phyloP scores from a whole-genome alignment of 2,329 filamentous ascomycete species.

The Kalaharituber pfeilii region DNA sequence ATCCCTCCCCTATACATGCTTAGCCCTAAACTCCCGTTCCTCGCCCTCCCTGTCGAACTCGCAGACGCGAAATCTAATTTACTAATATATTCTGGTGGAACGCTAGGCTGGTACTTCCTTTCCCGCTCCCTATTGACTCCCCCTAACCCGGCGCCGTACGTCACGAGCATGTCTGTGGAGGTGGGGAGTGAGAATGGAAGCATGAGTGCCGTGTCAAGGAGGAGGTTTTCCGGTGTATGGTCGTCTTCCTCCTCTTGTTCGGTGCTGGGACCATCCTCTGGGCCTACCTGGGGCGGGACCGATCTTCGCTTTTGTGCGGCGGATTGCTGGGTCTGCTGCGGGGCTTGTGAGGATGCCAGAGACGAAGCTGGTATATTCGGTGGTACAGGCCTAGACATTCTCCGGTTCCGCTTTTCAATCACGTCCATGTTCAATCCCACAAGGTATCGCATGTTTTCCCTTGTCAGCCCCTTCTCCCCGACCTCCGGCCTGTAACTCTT shows the following conservation, averaged over 20 bases:
- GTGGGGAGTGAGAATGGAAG: slow-evolving; percentile 90
- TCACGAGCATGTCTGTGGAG: slow-evolving; percentile 91
- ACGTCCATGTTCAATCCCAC: slow-evolving; percentile 37
- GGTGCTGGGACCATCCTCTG: slow-evolving; percentile 21
- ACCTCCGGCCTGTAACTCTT: slow-evolving; percentile 90
- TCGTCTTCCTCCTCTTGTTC: slow-evolving; percentile 43
- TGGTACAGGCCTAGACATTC: slow-evolving; percentile 27
- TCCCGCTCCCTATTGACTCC: slow-evolving; percentile 82
- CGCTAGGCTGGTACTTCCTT: slow-evolving; percentile 86
- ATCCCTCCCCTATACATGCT: not conserved
- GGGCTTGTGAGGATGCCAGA: slow-evolving; percentile 8
- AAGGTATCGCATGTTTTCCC: slow-evolving; percentile 76
- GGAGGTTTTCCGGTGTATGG: slow-evolving; percentile 53
- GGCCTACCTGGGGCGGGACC: slow-evolving; percentile 9
- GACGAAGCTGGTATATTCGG: not conserved
- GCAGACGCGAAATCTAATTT: slow-evolving; percentile 49
- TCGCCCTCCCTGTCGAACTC: not conserved
- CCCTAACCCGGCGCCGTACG: slow-evolving; percentile 85
- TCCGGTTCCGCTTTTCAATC: slow-evolving; percentile 46
- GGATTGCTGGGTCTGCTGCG: not conserved
- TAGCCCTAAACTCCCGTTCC: not conserved
- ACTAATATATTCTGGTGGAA: slow-evolving; percentile 80
- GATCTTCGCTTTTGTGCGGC: slow-evolving; percentile 11
- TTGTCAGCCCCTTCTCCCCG: slow-evolving; percentile 78
- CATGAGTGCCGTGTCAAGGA: slow-evolving; percentile 79